phyloP scores from a whole-genome alignment of 108 stramenopile species.

The Chaetoceros tenuissimus region DNA sequence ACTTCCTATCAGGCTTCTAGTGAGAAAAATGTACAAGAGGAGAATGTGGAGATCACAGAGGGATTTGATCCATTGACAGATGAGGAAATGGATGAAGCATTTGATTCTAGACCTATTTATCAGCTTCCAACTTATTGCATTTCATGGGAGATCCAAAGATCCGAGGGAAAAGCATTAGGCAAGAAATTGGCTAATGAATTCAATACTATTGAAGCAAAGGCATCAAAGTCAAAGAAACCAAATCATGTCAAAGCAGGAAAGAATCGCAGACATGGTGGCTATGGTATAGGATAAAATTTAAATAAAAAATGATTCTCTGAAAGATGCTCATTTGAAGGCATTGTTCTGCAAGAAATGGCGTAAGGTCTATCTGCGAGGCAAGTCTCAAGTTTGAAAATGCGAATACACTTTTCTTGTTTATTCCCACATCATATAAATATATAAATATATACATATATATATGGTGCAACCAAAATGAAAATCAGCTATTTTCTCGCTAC shows the following conservation, averaged over 20 bases:
- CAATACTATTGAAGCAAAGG: slow-evolving; percentile 36
- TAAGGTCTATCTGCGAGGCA: too few relatives aligned
- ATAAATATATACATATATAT: too few relatives aligned
- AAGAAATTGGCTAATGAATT: slow-evolving; percentile 50
- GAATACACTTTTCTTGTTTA: too few relatives aligned
- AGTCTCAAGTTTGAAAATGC: too few relatives aligned
- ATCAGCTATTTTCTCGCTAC: too few relatives aligned
- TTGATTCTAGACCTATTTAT: slow-evolving; percentile 57
- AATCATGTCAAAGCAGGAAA: slow-evolving; percentile 69
- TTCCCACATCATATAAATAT: too few relatives aligned
- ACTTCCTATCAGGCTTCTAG: slow-evolving; percentile 6
- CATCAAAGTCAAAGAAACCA: slow-evolving; percentile 40
- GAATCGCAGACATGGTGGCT: slow-evolving; percentile 64
- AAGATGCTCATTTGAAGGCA: too few relatives aligned
- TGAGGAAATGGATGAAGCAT: slow-evolving; percentile 23
- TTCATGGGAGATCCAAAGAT: slow-evolving; percentile 40
- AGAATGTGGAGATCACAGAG: slow-evolving; percentile 1
- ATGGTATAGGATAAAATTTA: slow-evolving; percentile 69
- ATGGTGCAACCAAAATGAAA: too few relatives aligned
- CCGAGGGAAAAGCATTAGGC: slow-evolving; percentile 59
- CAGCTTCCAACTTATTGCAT: slow-evolving; percentile 57
- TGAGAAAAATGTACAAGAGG: slow-evolving; percentile 10
- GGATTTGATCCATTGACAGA: neutral
- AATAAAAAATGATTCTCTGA: too few relatives aligned
- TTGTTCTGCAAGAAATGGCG: too few relatives aligned